Conservation (phyloP, 805 yeast species). For the Nakazawaea molendinolei region DNA sequence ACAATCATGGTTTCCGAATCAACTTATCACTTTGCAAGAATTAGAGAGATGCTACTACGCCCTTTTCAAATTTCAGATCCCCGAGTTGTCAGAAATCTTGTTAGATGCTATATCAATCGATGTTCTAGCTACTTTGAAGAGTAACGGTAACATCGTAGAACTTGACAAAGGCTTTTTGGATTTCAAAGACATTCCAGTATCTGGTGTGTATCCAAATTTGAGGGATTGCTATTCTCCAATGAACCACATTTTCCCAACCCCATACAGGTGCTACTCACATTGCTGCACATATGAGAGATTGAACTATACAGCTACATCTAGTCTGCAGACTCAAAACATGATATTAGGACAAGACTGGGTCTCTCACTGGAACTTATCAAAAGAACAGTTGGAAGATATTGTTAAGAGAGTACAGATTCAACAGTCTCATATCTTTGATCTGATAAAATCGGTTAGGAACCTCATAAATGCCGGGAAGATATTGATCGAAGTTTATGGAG, state of each 20-base stretch:
- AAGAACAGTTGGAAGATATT: constrained; percentile 44
- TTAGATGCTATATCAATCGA: constrained; percentile 8
- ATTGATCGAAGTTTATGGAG: constrained; percentile 53
- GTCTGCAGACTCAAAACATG: constrained; percentile 20
- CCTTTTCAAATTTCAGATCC: constrained; percentile 6
- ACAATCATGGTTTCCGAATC: constrained; percentile 46
- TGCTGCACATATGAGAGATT: constrained; percentile 8
- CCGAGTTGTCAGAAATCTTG: constrained; percentile 4
- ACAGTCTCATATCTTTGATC: constrained; percentile 72
- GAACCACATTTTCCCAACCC: constrained; percentile 13
- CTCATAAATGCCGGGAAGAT: constrained; percentile 62
- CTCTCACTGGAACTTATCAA: constrained; percentile 55
- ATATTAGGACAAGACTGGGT: constrained; percentile 45
- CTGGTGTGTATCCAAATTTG: constrained; percentile 24
- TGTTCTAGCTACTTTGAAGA: background rate
- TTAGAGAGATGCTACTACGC: constrained; percentile 41
- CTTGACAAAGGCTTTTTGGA: background rate
- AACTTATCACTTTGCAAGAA: constrained; percentile 41
- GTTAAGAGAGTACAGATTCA: constrained; percentile 33
- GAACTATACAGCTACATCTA: constrained; percentile 19
- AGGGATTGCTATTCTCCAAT: constrained; percentile 17
- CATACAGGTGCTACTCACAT: constrained; percentile 10
- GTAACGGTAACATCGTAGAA: constrained; percentile 15
- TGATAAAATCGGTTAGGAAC: constrained; percentile 63
- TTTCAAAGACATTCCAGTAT: constrained; percentile 27